These are phyloP conservation scores for Apium graveolens DNA, from an alignment of 129 eudicot species.

Conservation along the genomic window DNA sequence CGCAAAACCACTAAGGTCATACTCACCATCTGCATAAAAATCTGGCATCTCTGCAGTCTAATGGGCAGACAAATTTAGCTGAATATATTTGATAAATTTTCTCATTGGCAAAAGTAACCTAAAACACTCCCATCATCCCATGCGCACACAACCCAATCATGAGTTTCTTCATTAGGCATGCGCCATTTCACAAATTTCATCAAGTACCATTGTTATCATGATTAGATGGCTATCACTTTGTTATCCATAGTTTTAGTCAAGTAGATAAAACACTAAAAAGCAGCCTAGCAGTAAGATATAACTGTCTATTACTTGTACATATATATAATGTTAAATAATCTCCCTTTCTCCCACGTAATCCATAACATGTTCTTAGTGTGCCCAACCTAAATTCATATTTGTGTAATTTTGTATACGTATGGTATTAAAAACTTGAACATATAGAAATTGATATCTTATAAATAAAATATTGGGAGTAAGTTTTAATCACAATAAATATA, in stretches of 20 bases:
- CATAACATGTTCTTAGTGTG: neutral
- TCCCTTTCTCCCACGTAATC: neutral
- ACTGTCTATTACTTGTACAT: neutral
- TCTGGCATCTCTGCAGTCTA: constrained; percentile 99
- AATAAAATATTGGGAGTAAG: neutral
- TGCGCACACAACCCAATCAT: neutral
- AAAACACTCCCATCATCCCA: neutral
- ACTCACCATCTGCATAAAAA: constrained; percentile 81
- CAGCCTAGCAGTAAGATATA: neutral
- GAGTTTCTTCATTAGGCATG: neutral
- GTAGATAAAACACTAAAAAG: neutral
- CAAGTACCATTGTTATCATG: neutral
- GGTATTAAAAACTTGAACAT: neutral
- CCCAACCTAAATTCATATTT: neutral
- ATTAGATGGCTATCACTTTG: neutral
- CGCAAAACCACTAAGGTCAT: constrained; percentile 94
- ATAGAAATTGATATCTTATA: neutral
- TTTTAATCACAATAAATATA: neutral
- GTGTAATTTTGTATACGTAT: neutral
- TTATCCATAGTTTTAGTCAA: neutral
- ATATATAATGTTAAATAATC: neutral
- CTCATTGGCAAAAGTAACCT: neutral
- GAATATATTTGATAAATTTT: neutral
- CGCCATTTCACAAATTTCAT: neutral
- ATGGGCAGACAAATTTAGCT: constrained; percentile 22